Base-by-base conservation (phyloP, 2,329 filamentous ascomycete genomes). In the Pyrenochaeta sp. region DNA sequence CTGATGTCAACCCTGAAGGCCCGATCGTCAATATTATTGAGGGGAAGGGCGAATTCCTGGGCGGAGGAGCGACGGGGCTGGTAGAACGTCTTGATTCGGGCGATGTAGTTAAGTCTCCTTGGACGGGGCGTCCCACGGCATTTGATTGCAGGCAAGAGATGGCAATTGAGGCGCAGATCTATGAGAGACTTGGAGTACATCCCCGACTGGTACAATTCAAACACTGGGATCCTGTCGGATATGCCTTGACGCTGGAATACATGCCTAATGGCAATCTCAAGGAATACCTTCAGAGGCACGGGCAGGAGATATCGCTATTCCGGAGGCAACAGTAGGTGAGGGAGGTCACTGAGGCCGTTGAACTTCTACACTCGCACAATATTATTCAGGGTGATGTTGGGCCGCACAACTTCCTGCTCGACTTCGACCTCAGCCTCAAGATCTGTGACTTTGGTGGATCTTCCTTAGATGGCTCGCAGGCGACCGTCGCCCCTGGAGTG, bases 251-350 rank as follows among this genome's bases (percentile, higher is more conserved):
- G 38, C 29, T 41, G 17, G 38, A 38, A 21, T 41, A 41, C n/a
- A 41, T 41, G 30, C 38, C 38, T 41, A 30, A 41, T 35, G 38
- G 38, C 30, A 35, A 35, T 35, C 38, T 41, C 29, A 19, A 15
- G 17, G 29, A 3, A 32, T 15, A 32, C 38, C 22, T 41, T 31
- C 24, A 26, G 28, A 24, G 34, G 38, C 28, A 24, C 28, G 24
- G 10, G 21, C 38, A 32, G 29, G 21, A 26, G 28, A 21, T 41
- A 41, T 19, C 27, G 28, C 38, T 32, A 11, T 19, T 20, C 13
- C 38, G 34, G 38, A 26, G 38, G 38, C 27, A 31, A 41, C 29
- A 27, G n/a, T 41, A 28, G 38, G 21, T 41, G 19, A 26, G 32
- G 24, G 39, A 42, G 39, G 30, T 22, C 11, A 22, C 39, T 10